Evolutionary conservation across 345 rosid species (phyloP), one percentile per base, ranked within the genome.

Genomic region (Zanthoxylum bungeanum): DNA sequence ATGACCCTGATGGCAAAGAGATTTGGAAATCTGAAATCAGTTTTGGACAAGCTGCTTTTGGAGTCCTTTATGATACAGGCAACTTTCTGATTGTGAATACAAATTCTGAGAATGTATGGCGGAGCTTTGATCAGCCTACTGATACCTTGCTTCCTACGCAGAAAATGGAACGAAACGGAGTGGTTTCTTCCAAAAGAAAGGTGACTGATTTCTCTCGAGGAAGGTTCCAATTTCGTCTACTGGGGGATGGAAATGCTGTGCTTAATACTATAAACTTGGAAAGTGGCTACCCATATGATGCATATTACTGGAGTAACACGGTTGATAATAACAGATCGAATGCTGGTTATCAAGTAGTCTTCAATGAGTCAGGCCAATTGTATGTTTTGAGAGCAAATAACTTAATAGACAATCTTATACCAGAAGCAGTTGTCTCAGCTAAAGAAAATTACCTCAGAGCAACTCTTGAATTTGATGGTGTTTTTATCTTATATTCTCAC

Each of bases 141-240:
- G 85, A 81, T 42, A 84, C 85, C 0, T 25, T 84, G 65, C 58
- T 81, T 51, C 87, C 85, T 47, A 60, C 73, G 1, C 87, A 84
- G 50, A 34, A 7, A 11, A 24, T 84, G 65, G 58, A 62, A 21
- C 70, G 16, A 9, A 25, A 10, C 2, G 68, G 52, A 1, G 3
- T 5, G 33, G 78, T 81, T 19, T 79, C 72, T 37, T 74, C 85
- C 50, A 53, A 74, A 19, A 66, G 37, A 40, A 61, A 68, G 7
- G 71, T 33, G 31, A 69, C 58, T 57, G 74, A 79, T 76, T 84
- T 76, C 75, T 75, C 84, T 16, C 34, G 9, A 12, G 87, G 87
- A 49, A 81, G 80, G 71, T 84, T 79, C 56, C 80, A 75, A 34
- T 69, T 84, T 19, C 73, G 66, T 9, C 59, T 79, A 28, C 72